A percentile compares a stretch with the other conserved stretches of the same genome.
These are phyloP conservation scores for Capsicum chinense DNA, from an alignment of 257 asterid species.

Conservation along the genomic window DNA sequence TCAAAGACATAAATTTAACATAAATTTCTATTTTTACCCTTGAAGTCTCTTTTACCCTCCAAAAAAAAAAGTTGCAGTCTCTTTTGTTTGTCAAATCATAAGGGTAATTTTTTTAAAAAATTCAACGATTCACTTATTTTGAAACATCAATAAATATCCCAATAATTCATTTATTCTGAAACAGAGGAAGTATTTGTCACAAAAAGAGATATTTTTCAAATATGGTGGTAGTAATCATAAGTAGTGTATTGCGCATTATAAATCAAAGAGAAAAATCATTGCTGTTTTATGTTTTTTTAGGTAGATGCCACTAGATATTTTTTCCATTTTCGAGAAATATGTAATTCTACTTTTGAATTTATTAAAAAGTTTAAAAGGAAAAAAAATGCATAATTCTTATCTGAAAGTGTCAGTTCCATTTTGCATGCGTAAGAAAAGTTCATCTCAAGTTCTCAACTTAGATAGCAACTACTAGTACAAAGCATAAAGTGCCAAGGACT, in stretches of 20 bases:
- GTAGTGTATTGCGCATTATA: not conserved
- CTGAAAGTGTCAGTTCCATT: conserved; percentile 36
- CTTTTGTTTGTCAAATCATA: no score
- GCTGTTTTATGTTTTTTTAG: not conserved
- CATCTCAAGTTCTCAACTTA: not conserved
- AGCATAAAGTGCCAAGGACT: not conserved
- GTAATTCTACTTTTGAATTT: conserved; percentile 10
- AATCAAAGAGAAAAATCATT: conserved; percentile 27
- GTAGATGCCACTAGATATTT: not conserved
- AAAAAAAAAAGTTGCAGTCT: no score
- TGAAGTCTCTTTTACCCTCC: no score
- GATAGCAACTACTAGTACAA: not conserved
- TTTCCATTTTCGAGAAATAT: conserved; percentile 14
- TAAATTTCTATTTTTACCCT: no score
- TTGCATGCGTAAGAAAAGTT: conserved; percentile 42
- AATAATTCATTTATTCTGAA: no score
- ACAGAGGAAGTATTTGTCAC: not conserved
- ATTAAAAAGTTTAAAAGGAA: not conserved
- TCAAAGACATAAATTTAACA: no score
- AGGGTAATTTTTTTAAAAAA: no score
- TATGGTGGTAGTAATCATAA: conserved; percentile 21
- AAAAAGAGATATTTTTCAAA: not conserved
- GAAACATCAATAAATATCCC: no score
- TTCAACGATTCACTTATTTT: no score
- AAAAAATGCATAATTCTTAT: not conserved